phyloP scores from a whole-genome alignment of 306 rosid genomes.

The Mimosa bimucronata region DNA sequence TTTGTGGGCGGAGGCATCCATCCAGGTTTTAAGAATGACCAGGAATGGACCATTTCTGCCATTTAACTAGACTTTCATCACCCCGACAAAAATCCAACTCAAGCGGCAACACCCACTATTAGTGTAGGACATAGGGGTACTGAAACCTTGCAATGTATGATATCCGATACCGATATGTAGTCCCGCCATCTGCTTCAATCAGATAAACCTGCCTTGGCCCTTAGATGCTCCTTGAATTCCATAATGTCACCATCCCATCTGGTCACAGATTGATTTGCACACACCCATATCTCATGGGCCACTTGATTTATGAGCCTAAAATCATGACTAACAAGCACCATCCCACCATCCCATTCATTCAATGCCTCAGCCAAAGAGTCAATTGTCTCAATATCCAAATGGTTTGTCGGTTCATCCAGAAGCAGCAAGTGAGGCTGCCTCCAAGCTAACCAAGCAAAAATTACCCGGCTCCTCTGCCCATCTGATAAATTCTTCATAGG shows the following conservation, averaged over 20 bases:
- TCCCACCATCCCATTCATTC: conserved; percentile 99
- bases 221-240: conserved; percentile 87
- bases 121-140: conserved; percentile 18
- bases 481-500: conserved; percentile 95
- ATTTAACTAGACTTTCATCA: conserved; percentile 32
- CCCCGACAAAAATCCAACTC: conserved; percentile 36
- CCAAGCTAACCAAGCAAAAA: conserved; percentile 95
- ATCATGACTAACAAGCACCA: conserved; percentile 98
- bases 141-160: conserved; percentile 17
- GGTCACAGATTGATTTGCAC: conserved; percentile 86
- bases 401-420: conserved; percentile 95
- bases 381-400: conserved; percentile 95
- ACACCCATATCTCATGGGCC: conserved; percentile 96
- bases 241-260: conserved; percentile 93
- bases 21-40: conserved; percentile 45
- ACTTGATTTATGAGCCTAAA: conserved; percentile 99
- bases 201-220: conserved; percentile 75
- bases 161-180: background rate
- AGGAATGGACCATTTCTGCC: conserved; percentile 28
- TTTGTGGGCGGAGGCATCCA: conserved; percentile 23
- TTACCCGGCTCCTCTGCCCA: conserved; percentile 95
- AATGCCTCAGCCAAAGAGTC: conserved; percentile 94
- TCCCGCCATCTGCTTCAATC: conserved; percentile 45
- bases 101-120: conserved; percentile 32
- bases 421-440: conserved; percentile 92